phyloP scores from a whole-genome alignment of 192 early-diverging fungal species.

The Chytriomyces hyalinus region DNA sequence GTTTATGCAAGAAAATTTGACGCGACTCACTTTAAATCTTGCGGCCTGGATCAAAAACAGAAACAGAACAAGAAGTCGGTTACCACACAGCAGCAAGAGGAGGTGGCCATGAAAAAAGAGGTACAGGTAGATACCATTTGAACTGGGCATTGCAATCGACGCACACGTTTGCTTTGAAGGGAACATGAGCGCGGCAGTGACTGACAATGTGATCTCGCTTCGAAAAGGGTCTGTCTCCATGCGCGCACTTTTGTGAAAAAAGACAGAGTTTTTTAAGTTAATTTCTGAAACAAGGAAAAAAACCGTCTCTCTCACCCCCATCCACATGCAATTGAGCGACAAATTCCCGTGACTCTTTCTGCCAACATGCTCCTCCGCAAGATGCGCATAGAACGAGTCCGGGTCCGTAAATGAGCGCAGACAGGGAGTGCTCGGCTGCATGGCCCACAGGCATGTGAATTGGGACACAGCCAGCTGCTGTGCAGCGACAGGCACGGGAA shows the following conservation, averaged over 20 bases:
- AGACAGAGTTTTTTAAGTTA: neutral
- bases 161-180: conserved; percentile 85
- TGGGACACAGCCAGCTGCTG: neutral
- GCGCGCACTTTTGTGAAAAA: conserved; percentile 1
- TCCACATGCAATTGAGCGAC: conserved; percentile 74
- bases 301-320: neutral
- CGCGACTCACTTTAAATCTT: conserved; percentile 22
- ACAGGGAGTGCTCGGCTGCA: conserved; percentile 2
- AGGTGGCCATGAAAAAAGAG: neutral
- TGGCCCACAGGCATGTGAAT: conserved; percentile 17
- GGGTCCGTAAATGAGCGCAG: conserved; percentile 42
- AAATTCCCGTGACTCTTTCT: conserved; percentile 88
- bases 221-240: conserved; percentile 26
- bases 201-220: conserved; percentile 32
- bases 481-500: neutral
- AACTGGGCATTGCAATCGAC: conserved; percentile 32
- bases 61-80: neutral
- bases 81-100: neutral
- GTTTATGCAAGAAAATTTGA: neutral
- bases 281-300: too few relatives aligned
- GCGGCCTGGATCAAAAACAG: conserved; percentile 11
- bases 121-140: conserved; percentile 6
- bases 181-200: conserved; percentile 82
- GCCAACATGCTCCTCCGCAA: conserved; percentile 88
- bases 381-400: conserved; percentile 84